A percentile compares a stretch with the other conserved stretches of the same genome.
Conservation (phyloP, 495 filamentous ascomycete species). For the Neurospora pannonica region DNA sequence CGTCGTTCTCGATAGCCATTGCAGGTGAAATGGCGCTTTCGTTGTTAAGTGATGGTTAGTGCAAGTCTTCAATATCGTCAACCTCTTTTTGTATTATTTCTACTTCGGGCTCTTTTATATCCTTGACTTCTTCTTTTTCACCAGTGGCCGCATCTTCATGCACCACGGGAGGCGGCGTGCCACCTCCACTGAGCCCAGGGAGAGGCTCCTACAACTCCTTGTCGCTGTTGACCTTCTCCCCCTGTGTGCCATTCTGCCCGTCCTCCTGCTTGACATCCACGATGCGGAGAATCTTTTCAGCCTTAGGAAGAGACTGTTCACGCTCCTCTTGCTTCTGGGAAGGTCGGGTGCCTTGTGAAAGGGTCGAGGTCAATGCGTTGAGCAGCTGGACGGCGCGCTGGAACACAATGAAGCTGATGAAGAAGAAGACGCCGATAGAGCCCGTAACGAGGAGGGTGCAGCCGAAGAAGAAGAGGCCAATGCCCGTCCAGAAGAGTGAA, state of each 20-base stretch:
- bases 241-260: not conserved
- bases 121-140: not conserved
- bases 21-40: not conserved
- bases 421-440: conserved; percentile 45
- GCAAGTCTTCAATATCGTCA: not conserved
- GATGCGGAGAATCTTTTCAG: not conserved
- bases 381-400: not conserved
- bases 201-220: not conserved
- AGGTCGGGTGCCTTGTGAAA: not conserved
- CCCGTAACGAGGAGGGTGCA: conserved; percentile 54
- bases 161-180: not conserved
- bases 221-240: not conserved
- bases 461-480: conserved; percentile 54
- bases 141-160: not conserved
- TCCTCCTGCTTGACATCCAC: not conserved
- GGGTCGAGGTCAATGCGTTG: not conserved
- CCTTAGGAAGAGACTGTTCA: not conserved
- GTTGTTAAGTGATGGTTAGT: not conserved
- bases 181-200: not conserved
- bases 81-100: not conserved
- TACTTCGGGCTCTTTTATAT: not conserved
- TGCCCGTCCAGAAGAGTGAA: conserved; percentile 50
- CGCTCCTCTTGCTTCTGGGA: not conserved
- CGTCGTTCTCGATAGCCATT: not conserved
- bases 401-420: not conserved